Evolutionary conservation across 208 protist species (phyloP).

Genomic region (Leishmania guyanensis): DNA sequence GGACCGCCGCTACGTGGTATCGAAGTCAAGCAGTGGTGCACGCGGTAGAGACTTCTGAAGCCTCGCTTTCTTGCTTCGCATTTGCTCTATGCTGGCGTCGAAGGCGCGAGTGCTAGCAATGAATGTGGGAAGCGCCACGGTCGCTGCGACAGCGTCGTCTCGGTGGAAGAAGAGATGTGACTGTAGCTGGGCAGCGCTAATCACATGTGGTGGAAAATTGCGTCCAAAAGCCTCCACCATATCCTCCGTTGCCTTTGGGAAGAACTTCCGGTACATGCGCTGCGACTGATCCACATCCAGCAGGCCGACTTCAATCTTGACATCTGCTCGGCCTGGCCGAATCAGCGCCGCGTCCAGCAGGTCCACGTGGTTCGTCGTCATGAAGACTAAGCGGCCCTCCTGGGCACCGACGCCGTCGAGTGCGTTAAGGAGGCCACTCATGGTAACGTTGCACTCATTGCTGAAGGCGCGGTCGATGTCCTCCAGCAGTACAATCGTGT

Average conservation of each 20-base stretch:
- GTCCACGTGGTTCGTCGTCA: slow-evolving; percentile 98
- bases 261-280: slow-evolving; percentile 92
- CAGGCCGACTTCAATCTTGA: slow-evolving; percentile 89
- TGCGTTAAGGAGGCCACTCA: slow-evolving; percentile 96
- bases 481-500: slow-evolving; percentile 94
- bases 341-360: slow-evolving; percentile 94
- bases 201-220: slow-evolving; percentile 35
- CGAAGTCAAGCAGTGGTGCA: slow-evolving; percentile 29
- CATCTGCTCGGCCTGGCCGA: slow-evolving; percentile 93
- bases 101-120: slow-evolving; percentile 45
- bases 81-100: slow-evolving; percentile 49
- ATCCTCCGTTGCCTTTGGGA: slow-evolving; percentile 40
- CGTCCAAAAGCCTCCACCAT: slow-evolving; percentile 45
- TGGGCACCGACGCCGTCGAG: slow-evolving; percentile 95
- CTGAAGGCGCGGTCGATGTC: slow-evolving; percentile 96
- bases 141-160: slow-evolving; percentile 62
- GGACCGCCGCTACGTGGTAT: not conserved
- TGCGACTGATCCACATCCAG: slow-evolving; percentile 64
- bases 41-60: slow-evolving; percentile 37
- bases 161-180: slow-evolving; percentile 93
- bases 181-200: slow-evolving; percentile 93
- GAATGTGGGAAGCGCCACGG: slow-evolving; percentile 48
- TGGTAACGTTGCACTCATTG: slow-evolving; percentile 87
- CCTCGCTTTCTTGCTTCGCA: slow-evolving; percentile 45
- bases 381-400: slow-evolving; percentile 95